Base-by-base conservation (phyloP, 2,329 filamentous ascomycete genomes). In the Diplodia corticola region DNA sequence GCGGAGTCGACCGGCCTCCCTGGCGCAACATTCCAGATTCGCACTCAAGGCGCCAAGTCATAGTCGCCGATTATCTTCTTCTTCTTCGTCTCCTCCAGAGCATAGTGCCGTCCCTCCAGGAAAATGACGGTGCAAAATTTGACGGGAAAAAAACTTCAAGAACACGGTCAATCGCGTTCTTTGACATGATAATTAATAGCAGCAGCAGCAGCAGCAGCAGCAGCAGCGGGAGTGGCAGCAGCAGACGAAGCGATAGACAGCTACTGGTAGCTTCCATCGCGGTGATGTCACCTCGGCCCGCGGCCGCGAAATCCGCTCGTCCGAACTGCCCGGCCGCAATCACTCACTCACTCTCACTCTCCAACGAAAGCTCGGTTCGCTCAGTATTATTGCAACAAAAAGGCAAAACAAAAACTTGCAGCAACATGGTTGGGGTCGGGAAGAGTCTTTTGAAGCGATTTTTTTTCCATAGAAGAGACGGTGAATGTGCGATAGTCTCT, bases 21-120 rank as follows among this genome's bases (percentile, higher is more conserved):
- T 0, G 86, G 86, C 5, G 95, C 94, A 40, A 92, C 93, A 0
- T 99, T 99, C 77, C 95, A 99, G 80, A 97, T 99, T 77, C 96
- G 96, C 81, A 95, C 91, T 46, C 82, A 90, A 61, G 85, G 88
- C 28, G 79, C 85, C 35, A 92, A 92, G 79, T 65, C 63, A 57
- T 65, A 65, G 51, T 10, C n/a, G 30, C 5, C 17, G 12, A 63
- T 51, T 6, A 22, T 10, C 53, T 24, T 30, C 17, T 28, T 20
- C 4, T 17, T 51, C 4, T 20, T 10, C 53, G 15, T 30, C 17
- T 28, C 12, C 4, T 17, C 15, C 49, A 6, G 26, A 53, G 5
- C 15, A 53, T 30, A 26, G 12, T n/a, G 20, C 30, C 33, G 1
- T 20, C 20, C 33, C 26, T 15, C 6, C 17, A 35, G 20, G 17